A percentile compares a stretch with the other conserved stretches of the same genome.
These are phyloP conservation scores for Styphnolobium japonicum DNA, from an alignment of 306 rosid species.

Conservation along the genomic window DNA sequence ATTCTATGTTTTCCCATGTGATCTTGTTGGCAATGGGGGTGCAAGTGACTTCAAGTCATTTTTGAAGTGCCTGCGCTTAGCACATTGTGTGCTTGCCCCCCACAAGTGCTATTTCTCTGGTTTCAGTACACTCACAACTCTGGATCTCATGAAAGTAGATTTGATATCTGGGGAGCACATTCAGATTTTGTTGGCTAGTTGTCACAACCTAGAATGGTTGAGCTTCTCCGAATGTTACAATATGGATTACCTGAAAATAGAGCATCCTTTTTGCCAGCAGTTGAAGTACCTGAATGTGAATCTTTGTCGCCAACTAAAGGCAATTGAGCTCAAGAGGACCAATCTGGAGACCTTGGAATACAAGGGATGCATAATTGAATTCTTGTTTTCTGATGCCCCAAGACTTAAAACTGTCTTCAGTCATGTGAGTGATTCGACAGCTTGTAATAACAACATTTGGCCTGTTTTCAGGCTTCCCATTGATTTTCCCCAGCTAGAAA, in stretches of 20 bases:
- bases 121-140: conserved; percentile 6
- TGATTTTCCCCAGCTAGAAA: conserved; percentile 25
- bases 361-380: conserved; percentile 9
- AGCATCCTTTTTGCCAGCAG: conserved; percentile 18
- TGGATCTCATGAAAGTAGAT: conserved; percentile 31
- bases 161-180: neutral
- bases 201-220: conserved; percentile 22
- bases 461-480: conserved; percentile 10
- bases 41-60: neutral
- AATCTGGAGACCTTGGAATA: conserved; percentile 36
- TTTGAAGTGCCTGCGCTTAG: conserved; percentile 24
- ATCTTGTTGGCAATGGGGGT: neutral
- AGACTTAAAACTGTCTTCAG: conserved; percentile 6
- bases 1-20: conserved; percentile 32
- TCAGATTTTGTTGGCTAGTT: conserved; percentile 9
- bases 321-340: neutral
- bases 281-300: conserved; percentile 32
- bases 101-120: neutral
- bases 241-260: neutral
- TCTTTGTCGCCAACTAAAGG: conserved; percentile 21
- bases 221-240: conserved; percentile 23
- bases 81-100: conserved; percentile 34
- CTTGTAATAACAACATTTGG: neutral
- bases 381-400: conserved; percentile 12
- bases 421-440: neutral